These are phyloP conservation scores for Euclidium syriacum DNA, from an alignment of 345 rosid species.

Conservation along the genomic window DNA sequence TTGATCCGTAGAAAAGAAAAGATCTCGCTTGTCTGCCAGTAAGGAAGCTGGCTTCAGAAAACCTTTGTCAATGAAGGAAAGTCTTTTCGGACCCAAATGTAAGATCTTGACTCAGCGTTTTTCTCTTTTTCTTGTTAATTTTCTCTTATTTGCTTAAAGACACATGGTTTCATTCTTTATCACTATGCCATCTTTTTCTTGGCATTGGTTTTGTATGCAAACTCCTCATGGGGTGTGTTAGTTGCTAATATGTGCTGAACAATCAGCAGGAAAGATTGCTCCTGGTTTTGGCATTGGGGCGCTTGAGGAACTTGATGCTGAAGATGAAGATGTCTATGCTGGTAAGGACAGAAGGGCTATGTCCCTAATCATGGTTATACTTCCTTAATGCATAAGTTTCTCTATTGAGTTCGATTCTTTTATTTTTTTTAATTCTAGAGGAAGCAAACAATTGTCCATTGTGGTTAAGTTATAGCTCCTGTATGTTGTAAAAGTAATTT, in stretches of 20 bases:
- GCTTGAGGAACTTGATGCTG: slow-evolving; percentile 89
- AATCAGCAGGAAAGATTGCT: slow-evolving; percentile 78
- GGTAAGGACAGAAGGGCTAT: slow-evolving; percentile 11
- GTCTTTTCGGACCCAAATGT: slow-evolving; percentile 76
- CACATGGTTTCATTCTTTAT: neutral
- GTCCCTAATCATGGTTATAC: neutral
- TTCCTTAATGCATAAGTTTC: neutral
- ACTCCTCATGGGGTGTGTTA: slow-evolving; percentile 21
- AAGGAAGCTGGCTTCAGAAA: slow-evolving; percentile 43
- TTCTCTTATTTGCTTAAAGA: neutral
- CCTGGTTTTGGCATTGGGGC: slow-evolving; percentile 99
- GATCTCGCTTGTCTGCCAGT: slow-evolving; percentile 46
- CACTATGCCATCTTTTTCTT: slow-evolving; percentile 8
- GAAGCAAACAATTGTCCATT: neutral
- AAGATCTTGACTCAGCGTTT: slow-evolving; percentile 35
- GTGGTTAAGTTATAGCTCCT: neutral
- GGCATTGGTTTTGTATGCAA: slow-evolving; percentile 13
- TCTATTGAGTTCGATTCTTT: neutral
- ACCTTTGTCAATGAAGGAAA: slow-evolving; percentile 53
- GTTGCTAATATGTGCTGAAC: slow-evolving; percentile 33
- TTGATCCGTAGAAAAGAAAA: slow-evolving; percentile 60
- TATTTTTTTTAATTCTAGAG: neutral
- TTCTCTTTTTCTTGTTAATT: neutral
- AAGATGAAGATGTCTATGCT: slow-evolving; percentile 92
- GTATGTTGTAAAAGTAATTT: neutral